Conservation (phyloP, 176 grass and related monocot species). For the Oryza officinalis region DNA sequence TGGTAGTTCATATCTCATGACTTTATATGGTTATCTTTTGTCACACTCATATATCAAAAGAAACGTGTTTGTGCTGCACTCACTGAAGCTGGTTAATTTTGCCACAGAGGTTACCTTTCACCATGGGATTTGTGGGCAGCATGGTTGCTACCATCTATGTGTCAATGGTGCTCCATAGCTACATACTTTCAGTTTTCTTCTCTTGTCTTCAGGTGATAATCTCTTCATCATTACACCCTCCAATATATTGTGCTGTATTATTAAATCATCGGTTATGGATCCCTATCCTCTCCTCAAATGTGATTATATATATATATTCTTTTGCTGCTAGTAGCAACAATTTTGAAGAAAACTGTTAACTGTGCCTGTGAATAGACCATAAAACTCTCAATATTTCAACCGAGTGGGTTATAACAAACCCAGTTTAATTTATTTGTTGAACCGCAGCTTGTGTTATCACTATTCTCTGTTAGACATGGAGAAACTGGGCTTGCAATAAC, state of each 20-base stretch:
- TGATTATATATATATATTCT: neutral
- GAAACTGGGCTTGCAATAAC: neutral
- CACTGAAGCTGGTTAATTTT: conserved; percentile 25
- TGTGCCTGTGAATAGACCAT: conserved; percentile 4
- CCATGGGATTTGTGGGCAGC: conserved; percentile 86
- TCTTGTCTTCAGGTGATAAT: conserved; percentile 79
- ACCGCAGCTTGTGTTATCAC: neutral
- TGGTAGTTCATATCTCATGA: neutral
- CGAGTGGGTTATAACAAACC: neutral
- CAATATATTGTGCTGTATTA: neutral
- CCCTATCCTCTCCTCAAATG: neutral
- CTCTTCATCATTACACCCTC: neutral
- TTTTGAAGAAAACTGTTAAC: neutral
- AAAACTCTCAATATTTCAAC: neutral
- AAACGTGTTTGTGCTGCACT: neutral
- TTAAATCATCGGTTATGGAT: conserved; percentile 9
- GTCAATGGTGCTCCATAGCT: conserved; percentile 98
- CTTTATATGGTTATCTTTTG: neutral
- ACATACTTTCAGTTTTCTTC: conserved; percentile 95
- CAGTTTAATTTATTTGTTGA: neutral
- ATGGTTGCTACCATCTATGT: conserved; percentile 92
- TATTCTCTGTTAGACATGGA: neutral
- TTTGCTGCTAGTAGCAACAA: conserved; percentile 17
- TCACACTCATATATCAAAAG: conserved; percentile 4
- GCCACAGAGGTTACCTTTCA: conserved; percentile 90